Conservation (phyloP, 768 basidiomycete genomes). For the Tricholomella constricta region DNA sequence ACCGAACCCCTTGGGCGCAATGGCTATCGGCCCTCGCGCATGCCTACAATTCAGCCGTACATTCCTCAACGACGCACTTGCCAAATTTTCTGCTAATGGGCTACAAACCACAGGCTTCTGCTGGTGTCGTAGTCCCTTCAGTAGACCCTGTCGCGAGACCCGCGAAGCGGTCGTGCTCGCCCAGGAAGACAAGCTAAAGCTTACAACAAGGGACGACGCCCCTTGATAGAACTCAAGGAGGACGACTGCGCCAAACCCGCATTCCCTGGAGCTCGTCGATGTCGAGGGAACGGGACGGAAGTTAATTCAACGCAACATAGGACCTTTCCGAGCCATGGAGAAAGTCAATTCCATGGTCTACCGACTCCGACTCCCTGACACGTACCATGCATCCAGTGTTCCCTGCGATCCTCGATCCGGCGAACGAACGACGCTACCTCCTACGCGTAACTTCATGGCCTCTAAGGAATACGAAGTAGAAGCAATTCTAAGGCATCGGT, state of each 20-base stretch:
- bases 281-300: constrained; percentile 23
- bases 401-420: background rate
- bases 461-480: background rate
- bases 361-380: constrained; percentile 20
- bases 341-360: constrained; percentile 25
- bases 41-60: constrained; percentile 31
- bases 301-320: constrained; percentile 22
- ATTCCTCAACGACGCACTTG: constrained; percentile 23
- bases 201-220: background rate
- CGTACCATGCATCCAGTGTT: constrained; percentile 27
- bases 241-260: constrained; percentile 19
- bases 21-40: constrained; percentile 26
- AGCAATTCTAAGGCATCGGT: background rate
- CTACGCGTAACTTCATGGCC: background rate
- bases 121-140: background rate
- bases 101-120: constrained; percentile 20
- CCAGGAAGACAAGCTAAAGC: background rate
- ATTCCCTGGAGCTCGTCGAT: constrained; percentile 25
- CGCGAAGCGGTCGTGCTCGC: background rate
- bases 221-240: constrained; percentile 8
- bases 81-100: constrained; percentile 33
- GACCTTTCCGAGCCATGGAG: constrained; percentile 28
- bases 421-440: background rate
- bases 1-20: constrained; percentile 26
- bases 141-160: background rate